Base-by-base conservation (phyloP, 805 yeast genomes). In the Monosporozyma yasuniensis region DNA sequence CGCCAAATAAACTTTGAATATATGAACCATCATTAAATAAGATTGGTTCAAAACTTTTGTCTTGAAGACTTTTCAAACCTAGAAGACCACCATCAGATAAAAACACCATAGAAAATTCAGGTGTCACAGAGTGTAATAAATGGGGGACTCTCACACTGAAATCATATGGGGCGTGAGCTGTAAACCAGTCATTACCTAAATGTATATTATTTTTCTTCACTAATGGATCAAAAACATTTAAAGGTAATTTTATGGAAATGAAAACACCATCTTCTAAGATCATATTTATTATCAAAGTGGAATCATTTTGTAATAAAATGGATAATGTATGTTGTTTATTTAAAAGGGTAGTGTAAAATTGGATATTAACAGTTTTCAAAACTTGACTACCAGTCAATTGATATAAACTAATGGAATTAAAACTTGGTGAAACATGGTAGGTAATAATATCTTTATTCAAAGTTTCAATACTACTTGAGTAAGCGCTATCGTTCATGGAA, bases 71-170 rank as follows among this genome's bases (percentile, higher is more conserved):
- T 27, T 59, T 59, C 50, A 84, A 69, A 43, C 80, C 81, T 46
- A 87, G 66, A 41, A 89, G 63, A 1, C 90, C 87, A 23, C 97
- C 96, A 66, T 90, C 95, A 42, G 74, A 73, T 46, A 89, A 70
- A 4, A 87, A 72, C 0, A 84, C 79, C 3, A 88, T 61, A 8
- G 80, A 60, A 43, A 75, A 72, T 2, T 61, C 57, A 0, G 67
- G 53, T 30, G 77, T 73, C 14, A 81, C 64, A 1, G 83, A 63
- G 46, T 72, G 69, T 52, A 84, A 57, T 19, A 73, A 65, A 42
- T 78, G 76, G 1, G 91, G 88, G 22, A 67, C 65, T 57, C 84
- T 72, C 5, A 77, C 61, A 30, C 77, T 78, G 55, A 83, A 80
- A 7, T 79, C 75, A 63, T 83, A 85, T 0, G 93, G 90, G 35